phyloP scores from a whole-genome alignment of 2,329 filamentous ascomycete species.

The Penicillium sp. region DNA sequence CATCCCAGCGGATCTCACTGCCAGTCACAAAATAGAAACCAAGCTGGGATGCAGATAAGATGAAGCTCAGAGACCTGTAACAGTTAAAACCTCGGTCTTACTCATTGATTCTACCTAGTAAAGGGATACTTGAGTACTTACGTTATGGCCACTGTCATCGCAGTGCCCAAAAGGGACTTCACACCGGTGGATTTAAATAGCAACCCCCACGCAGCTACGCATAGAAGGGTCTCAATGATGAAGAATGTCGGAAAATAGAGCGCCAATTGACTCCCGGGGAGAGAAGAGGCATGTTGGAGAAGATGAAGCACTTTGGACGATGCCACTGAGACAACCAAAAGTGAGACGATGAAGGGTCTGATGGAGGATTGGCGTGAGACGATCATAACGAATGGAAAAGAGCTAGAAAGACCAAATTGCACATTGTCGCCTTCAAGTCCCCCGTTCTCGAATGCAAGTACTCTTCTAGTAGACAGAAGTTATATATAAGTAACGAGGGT shows the following conservation, averaged over 20 bases:
- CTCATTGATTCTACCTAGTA: no score
- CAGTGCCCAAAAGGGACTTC: conserved; percentile 12
- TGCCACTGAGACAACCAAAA: conserved; percentile 21
- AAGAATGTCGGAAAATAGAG: conserved; percentile 29
- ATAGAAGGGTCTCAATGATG: conserved; percentile 22
- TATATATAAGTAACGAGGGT: neutral
- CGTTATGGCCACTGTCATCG: conserved; percentile 16
- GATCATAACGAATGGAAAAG: conserved; percentile 14
- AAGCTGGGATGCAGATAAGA: conserved; percentile 23
- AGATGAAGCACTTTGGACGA: conserved; percentile 25
- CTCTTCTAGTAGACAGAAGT: neutral
- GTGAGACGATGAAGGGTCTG: conserved; percentile 22
- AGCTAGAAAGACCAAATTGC: neutral
- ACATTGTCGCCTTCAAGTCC: neutral
- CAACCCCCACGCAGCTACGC: conserved; percentile 16
- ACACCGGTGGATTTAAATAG: conserved; percentile 18
- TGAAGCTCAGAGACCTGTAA: conserved; percentile 18
- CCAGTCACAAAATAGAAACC: conserved; percentile 29
- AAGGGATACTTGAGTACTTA: conserved; percentile 10
- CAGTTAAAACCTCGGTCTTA: neutral
- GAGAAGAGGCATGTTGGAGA: conserved; percentile 20
- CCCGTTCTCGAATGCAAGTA: neutral
- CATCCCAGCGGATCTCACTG: conserved; percentile 27
- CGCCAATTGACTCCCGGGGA: conserved; percentile 16
- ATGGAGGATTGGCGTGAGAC: conserved; percentile 17